Conservation (phyloP, 306 rosid genomes). For the Rosa lucieae region DNA sequence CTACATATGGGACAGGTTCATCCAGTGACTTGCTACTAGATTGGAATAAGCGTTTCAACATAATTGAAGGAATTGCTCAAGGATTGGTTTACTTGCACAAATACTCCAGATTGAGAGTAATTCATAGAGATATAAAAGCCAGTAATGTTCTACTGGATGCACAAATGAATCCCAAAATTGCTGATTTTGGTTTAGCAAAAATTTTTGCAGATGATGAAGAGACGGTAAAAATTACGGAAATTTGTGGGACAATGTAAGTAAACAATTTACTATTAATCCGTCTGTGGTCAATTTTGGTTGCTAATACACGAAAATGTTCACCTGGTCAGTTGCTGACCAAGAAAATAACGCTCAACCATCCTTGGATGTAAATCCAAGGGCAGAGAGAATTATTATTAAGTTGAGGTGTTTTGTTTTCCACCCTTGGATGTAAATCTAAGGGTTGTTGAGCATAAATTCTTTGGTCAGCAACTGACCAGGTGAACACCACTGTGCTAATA, state of each 20-base stretch:
- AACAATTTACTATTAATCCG: neutral
- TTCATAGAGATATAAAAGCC: neutral
- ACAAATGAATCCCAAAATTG: neutral
- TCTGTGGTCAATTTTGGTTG: neutral
- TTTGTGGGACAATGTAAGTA: neutral
- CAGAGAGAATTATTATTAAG: too few relatives aligned
- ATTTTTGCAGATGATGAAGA: neutral
- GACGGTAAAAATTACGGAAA: neutral
- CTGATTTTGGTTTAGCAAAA: neutral
- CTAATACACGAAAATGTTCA: too few relatives aligned
- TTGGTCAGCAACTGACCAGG: too few relatives aligned
- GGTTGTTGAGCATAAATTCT: too few relatives aligned
- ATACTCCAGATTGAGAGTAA: neutral
- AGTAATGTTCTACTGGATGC: neutral
- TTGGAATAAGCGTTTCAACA: neutral
- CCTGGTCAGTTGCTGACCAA: too few relatives aligned
- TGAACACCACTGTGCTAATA: too few relatives aligned
- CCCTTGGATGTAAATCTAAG: too few relatives aligned
- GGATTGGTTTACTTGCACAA: constrained; percentile 6
- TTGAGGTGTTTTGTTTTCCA: too few relatives aligned
- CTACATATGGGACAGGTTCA: neutral
- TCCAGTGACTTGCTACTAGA: neutral
- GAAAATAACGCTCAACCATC: too few relatives aligned
- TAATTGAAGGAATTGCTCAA: constrained; percentile 12
- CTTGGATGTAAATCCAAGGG: too few relatives aligned